Conservation (phyloP, 208 protist genomes). For the Trypanosoma melophagium region DNA sequence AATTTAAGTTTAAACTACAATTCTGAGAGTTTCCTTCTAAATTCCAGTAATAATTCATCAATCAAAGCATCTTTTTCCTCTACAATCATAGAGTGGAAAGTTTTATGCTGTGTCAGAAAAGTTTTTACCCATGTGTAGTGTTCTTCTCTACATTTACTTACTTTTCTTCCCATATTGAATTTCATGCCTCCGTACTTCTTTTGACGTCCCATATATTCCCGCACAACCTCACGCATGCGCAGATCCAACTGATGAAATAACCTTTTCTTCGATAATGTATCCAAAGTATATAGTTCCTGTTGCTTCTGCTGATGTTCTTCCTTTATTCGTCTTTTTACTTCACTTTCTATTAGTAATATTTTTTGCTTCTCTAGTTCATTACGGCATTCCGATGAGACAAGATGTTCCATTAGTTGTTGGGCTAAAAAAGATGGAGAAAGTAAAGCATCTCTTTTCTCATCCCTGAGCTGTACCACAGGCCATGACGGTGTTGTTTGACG, state of each 20-base stretch:
- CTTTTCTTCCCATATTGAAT: conserved; percentile 1
- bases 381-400: conserved; percentile 4
- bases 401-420: conserved; percentile 4
- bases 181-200: conserved; percentile 5
- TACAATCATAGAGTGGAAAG: no score
- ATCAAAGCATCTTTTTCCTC: neutral
- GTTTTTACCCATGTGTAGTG: conserved; percentile 15
- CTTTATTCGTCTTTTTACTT: neutral
- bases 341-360: conserved; percentile 28
- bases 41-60: conserved; percentile 23
- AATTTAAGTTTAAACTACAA: neutral
- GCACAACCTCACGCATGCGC: conserved; percentile 44
- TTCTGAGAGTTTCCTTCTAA: conserved; percentile 14
- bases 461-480: conserved; percentile 19
- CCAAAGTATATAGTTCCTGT: neutral
- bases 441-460: neutral
- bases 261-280: neutral
- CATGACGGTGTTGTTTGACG: conserved; percentile 8
- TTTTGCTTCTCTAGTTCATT: conserved; percentile 27
- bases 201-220: conserved; percentile 25
- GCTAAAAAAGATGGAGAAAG: conserved; percentile 6
- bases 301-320: neutral
- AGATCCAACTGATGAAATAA: conserved; percentile 44
- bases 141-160: conserved; percentile 26
- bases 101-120: neutral